phyloP scores from a whole-genome alignment of 108 stramenopile species.

The Cyclotella kingstonii region DNA sequence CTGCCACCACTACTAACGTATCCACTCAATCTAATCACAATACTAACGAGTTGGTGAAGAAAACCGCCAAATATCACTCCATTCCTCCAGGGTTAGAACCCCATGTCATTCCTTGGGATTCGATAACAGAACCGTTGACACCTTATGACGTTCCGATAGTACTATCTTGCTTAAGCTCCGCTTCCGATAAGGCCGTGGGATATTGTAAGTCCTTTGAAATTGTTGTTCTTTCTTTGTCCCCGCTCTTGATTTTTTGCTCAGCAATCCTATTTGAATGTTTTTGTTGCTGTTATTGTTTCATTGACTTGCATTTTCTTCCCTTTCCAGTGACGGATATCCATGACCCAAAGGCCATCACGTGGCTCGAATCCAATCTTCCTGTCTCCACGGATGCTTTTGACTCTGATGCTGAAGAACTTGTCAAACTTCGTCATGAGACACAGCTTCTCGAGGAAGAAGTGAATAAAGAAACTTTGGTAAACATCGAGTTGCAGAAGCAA shows the following conservation, averaged over 20 bases:
- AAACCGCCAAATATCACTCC: no score
- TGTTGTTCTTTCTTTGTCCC: no score
- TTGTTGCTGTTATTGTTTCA: neutral
- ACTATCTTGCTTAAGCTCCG: constrained; percentile 59
- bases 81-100: constrained; percentile 25
- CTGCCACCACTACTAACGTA: no score
- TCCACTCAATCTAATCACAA: no score
- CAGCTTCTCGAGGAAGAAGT: constrained; percentile 57
- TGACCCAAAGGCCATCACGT: constrained; percentile 55
- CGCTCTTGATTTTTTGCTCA: neutral
- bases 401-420: constrained; percentile 27
- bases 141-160: constrained; percentile 77
- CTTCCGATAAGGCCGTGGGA: constrained; percentile 63
- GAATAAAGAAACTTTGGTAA: constrained; percentile 49
- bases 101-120: constrained; percentile 62
- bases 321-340: constrained; percentile 33
- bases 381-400: constrained; percentile 36
- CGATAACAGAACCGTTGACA: constrained; percentile 58
- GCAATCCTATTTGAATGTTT: neutral
- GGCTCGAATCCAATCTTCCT: constrained; percentile 59
- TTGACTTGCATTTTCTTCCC: neutral
- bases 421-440: constrained; percentile 50
- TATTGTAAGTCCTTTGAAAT: constrained; percentile 60
- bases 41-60: no score
- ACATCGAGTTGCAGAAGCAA: constrained; percentile 59